These are phyloP conservation scores for Cystobasidiopsis lactophilus DNA, from an alignment of 768 basidiomycete species.

Conservation along the genomic window DNA sequence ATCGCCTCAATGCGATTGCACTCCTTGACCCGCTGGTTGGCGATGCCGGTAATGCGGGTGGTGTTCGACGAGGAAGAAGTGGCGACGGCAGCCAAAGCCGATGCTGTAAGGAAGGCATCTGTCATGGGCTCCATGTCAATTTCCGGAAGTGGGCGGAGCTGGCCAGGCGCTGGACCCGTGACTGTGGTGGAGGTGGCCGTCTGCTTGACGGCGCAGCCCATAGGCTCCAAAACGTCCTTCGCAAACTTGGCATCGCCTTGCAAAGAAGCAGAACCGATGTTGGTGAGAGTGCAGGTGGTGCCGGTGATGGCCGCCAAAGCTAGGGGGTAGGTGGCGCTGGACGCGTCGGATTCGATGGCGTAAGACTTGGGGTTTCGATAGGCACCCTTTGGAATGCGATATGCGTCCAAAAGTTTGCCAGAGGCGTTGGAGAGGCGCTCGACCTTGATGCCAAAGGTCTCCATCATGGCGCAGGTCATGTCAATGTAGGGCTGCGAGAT, in stretches of 20 bases:
- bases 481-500: slow-evolving; percentile 99
- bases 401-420: slow-evolving; percentile 49
- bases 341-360: slow-evolving; percentile 78
- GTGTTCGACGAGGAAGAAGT: slow-evolving; percentile 21
- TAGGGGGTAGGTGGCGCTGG: slow-evolving; percentile 85
- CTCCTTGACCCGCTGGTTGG: slow-evolving; percentile 95
- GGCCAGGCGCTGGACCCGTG: slow-evolving; percentile 59
- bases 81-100: slow-evolving; percentile 70
- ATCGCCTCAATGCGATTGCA: slow-evolving; percentile 92
- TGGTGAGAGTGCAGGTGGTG: slow-evolving; percentile 77
- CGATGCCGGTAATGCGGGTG: slow-evolving; percentile 81
- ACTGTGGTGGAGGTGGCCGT: slow-evolving; percentile 77
- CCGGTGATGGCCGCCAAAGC: slow-evolving; percentile 94
- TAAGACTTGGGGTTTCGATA: slow-evolving; percentile 63
- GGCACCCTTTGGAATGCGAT: slow-evolving; percentile 55
- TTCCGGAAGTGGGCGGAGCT: slow-evolving; percentile 57
- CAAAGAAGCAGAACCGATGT: slow-evolving; percentile 70
- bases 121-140: slow-evolving; percentile 99
- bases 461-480: slow-evolving; percentile 99
- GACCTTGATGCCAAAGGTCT: slow-evolving; percentile 63
- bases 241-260: slow-evolving; percentile 98
- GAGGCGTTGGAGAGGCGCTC: slow-evolving; percentile 41
- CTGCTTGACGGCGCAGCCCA: slow-evolving; percentile 84
- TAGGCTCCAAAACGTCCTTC: slow-evolving; percentile 69
- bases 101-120: slow-evolving; percentile 92